Evolutionary conservation across 805 yeast genomes (phyloP).

Genomic region (Candida adriatica): DNA sequence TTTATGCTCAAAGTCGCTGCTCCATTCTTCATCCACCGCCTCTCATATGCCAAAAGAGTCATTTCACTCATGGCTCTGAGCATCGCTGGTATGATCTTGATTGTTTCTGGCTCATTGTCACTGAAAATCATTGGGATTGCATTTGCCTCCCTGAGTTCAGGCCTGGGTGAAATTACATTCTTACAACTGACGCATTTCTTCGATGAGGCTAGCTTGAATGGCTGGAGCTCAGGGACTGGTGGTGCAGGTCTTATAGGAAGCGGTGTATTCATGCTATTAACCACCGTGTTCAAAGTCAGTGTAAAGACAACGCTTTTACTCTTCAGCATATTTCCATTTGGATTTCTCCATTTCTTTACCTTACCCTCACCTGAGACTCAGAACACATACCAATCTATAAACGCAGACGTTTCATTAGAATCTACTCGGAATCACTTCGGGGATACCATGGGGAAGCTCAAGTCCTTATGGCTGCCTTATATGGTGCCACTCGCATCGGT

Average conservation of each 20-base stretch:
- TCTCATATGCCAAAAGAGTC: slow-evolving; percentile 55
- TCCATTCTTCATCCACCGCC: slow-evolving; percentile 68
- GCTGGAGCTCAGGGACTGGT: slow-evolving; percentile 94
- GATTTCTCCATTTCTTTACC: slow-evolving; percentile 35
- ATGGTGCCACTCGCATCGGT: slow-evolving; percentile 84
- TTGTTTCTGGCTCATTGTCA: slow-evolving; percentile 32
- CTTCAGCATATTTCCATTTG: slow-evolving; percentile 52
- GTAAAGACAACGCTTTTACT: slow-evolving; percentile 48
- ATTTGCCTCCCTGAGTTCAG: slow-evolving; percentile 79
- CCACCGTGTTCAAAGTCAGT: slow-evolving; percentile 56
- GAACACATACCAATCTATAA: neutral
- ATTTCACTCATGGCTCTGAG: slow-evolving; percentile 50
- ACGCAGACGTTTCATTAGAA: neutral
- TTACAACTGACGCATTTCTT: slow-evolving; percentile 80
- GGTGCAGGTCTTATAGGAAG: slow-evolving; percentile 90
- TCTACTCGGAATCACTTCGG: slow-evolving; percentile 1
- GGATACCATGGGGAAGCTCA: slow-evolving; percentile 21
- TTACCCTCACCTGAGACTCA: slow-evolving; percentile 16
- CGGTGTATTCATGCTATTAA: slow-evolving; percentile 60
- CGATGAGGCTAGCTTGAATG: slow-evolving; percentile 55
- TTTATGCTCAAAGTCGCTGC: slow-evolving; percentile 63
- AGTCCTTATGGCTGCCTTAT: slow-evolving; percentile 49
- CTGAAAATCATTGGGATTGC: slow-evolving; percentile 59
- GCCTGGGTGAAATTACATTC: slow-evolving; percentile 87
- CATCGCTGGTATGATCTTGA: slow-evolving; percentile 64